A percentile compares a stretch with the other conserved stretches of the same genome.
phyloP scores from a whole-genome alignment of 106 monocot species.

The Alisma plantagoaquatica region DNA sequence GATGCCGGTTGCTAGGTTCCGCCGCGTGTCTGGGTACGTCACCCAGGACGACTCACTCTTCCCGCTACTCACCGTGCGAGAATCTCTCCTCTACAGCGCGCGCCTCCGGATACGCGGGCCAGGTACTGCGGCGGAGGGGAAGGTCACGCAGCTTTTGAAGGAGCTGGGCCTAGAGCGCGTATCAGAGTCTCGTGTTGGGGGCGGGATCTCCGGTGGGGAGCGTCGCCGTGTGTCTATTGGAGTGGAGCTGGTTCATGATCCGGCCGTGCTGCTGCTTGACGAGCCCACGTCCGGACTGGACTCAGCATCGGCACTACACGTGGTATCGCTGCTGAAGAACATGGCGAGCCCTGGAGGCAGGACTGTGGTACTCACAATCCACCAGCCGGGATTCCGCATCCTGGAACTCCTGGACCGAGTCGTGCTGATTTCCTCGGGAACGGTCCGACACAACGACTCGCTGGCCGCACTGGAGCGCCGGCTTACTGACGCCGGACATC shows the following conservation, averaged over 20 bases:
- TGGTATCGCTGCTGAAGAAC: constrained; percentile 35
- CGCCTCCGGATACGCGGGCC: constrained; percentile 27
- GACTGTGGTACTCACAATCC: constrained; percentile 71
- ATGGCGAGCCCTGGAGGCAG: constrained; percentile 53
- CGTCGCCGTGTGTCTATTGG: constrained; percentile 81
- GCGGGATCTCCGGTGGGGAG: constrained; percentile 81
- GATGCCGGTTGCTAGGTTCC: constrained; percentile 37
- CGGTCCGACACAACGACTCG: constrained; percentile 54
- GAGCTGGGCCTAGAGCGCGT: constrained; percentile 55
- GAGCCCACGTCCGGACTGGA: constrained; percentile 95
- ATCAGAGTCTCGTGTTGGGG: constrained; percentile 34
- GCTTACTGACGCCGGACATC: constrained; percentile 43
- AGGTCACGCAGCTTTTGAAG: constrained; percentile 31
- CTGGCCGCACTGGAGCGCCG: constrained; percentile 28
- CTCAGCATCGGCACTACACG: constrained; percentile 51
- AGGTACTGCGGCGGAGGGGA: constrained; percentile 9
- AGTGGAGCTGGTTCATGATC: constrained; percentile 77
- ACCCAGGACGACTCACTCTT: constrained; percentile 84
- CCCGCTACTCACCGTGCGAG: constrained; percentile 72
- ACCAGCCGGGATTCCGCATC: constrained; percentile 88
- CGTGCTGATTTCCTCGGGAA: constrained; percentile 49
- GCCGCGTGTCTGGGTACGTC: constrained; percentile 71
- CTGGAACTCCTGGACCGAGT: constrained; percentile 58
- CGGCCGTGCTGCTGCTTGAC: constrained; percentile 73
- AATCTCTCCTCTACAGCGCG: constrained; percentile 77